A percentile compares a stretch with the other conserved stretches of the same genome.
Evolutionary conservation across 2,329 filamentous ascomycete species (phyloP).

Genomic region (Aspergillus aculeatinus): DNA sequence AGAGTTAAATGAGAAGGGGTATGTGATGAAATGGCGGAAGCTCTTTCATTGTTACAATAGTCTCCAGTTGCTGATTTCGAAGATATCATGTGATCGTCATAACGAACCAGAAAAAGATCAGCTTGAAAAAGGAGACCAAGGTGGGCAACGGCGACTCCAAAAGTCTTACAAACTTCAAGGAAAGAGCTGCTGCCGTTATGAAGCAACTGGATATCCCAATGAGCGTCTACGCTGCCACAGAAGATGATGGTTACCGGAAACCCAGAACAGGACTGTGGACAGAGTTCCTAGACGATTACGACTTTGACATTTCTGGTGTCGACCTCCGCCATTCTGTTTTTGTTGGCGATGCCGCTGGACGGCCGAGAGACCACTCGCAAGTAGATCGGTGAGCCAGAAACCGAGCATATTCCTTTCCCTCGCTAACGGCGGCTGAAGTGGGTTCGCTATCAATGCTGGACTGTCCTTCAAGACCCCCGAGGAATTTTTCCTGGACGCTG

Average conservation of each 20-base stretch:
- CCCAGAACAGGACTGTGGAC: conserved; percentile 88
- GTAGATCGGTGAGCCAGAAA: conserved; percentile 53
- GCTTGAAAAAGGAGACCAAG: conserved; percentile 71
- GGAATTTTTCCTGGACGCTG: conserved; percentile 77
- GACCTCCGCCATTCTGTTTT: conserved; percentile 74
- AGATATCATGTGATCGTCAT: conserved; percentile 76
- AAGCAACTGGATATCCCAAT: conserved; percentile 67
- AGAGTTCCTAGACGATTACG: conserved; percentile 62
- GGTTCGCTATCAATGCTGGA: conserved; percentile 82
- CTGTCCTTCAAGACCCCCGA: conserved; percentile 83
- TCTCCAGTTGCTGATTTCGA: conserved; percentile 3
- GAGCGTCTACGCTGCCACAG: conserved; percentile 82
- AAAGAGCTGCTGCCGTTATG: conserved; percentile 70
- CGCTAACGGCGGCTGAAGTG: conserved; percentile 47
- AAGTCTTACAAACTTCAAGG: conserved; percentile 76
- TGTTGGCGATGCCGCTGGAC: conserved; percentile 77
- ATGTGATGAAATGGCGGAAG: conserved; percentile 21
- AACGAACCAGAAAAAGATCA: conserved; percentile 85
- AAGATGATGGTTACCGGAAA: conserved; percentile 79
- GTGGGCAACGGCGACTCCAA: conserved; percentile 65
- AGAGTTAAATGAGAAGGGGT: conserved; percentile 70
- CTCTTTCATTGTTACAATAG: neutral
- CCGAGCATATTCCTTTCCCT: neutral
- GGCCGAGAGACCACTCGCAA: conserved; percentile 58
- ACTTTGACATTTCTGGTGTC: conserved; percentile 57